Conservation (phyloP, 306 rosid genomes). For the Prosopis cineraria region DNA sequence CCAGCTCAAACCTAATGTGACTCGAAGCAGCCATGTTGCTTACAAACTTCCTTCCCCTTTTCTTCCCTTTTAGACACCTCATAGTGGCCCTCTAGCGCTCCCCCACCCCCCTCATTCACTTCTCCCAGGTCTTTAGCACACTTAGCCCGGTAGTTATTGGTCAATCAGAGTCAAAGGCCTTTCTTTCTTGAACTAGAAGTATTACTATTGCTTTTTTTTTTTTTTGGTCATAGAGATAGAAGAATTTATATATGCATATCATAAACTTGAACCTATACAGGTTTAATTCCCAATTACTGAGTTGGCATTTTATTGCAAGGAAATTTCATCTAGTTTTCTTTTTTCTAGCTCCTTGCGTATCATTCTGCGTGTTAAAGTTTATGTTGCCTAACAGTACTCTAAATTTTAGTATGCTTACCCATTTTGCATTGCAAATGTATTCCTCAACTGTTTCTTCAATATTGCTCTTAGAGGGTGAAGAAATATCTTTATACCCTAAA, state of each 20-base stretch:
- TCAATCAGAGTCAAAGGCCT: background rate
- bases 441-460: background rate
- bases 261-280: background rate
- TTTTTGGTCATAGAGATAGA: background rate
- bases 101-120: background rate
- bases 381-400: background rate
- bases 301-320: background rate
- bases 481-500: background rate
- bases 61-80: background rate
- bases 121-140: background rate
- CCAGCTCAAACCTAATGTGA: background rate
- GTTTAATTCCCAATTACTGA: background rate
- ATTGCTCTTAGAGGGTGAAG: background rate
- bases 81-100: background rate
- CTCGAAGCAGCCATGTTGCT: background rate
- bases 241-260: background rate
- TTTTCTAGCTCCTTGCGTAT: background rate
- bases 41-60: background rate
- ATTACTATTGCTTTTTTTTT: no score
- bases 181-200: background rate
- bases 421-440: background rate
- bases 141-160: background rate
- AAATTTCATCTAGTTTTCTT: background rate
- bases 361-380: background rate
- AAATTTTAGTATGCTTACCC: background rate